Conservation (phyloP, 2,329 filamentous ascomycete genomes). For the Pseudopithomyces maydicus region DNA sequence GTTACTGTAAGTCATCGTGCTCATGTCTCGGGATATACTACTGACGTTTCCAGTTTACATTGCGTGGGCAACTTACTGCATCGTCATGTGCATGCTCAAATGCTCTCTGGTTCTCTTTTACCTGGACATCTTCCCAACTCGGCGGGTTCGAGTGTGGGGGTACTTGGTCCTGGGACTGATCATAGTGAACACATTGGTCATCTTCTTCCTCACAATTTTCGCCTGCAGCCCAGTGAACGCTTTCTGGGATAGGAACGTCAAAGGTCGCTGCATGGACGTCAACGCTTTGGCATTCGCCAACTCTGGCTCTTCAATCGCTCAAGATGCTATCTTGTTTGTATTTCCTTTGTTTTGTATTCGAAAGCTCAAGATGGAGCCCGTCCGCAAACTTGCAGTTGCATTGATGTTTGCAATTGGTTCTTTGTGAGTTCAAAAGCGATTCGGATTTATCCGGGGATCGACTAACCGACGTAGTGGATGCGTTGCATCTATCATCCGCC, state of each 20-base stretch:
- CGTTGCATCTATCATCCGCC: conserved; percentile 26
- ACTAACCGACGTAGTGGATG: conserved; percentile 9
- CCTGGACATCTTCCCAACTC: conserved; percentile 28
- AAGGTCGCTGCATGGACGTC: conserved; percentile 27
- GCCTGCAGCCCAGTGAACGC: conserved; percentile 22
- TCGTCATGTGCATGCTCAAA: conserved; percentile 25
- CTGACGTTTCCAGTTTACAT: conserved; percentile 19
- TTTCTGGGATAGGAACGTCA: conserved; percentile 30
- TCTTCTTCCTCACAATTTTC: conserved; percentile 26
- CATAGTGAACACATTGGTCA: conserved; percentile 15
- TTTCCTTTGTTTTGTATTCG: conserved; percentile 24
- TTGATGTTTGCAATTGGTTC: conserved; percentile 32
- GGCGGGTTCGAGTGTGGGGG: conserved; percentile 18
- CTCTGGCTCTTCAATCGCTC: conserved; percentile 21
- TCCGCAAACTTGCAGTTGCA: conserved; percentile 22
- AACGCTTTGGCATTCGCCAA: conserved; percentile 26
- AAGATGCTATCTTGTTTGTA: conserved; percentile 29
- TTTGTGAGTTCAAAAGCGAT: background rate
- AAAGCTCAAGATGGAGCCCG: conserved; percentile 21
- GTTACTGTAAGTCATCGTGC: conserved; percentile 14
- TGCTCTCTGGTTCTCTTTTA: conserved; percentile 28
- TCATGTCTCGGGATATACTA: background rate
- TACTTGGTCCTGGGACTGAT: conserved; percentile 19
- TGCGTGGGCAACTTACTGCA: conserved; percentile 21
- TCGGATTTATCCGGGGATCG: background rate